Percentiles rank a stretch among this genome's conserved stretches.
phyloP scores from a whole-genome alignment of 2,329 filamentous ascomycete genomes.

The Torrubiella hemipterigena region DNA sequence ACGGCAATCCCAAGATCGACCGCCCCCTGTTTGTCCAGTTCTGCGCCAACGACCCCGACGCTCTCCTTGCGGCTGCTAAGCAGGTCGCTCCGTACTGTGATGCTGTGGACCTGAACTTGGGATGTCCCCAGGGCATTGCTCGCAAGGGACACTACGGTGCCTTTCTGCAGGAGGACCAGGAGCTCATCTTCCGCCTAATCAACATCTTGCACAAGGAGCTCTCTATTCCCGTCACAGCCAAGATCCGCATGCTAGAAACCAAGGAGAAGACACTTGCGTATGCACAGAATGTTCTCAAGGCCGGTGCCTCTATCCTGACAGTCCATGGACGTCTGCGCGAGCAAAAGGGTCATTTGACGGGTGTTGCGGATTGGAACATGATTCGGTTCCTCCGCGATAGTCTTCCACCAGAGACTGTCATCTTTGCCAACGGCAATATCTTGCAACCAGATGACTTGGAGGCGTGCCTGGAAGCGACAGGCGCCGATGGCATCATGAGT shows the following conservation, averaged over 20 bases:
- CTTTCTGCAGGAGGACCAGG: slow-evolving; percentile 88
- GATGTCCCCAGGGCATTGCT: slow-evolving; percentile 93
- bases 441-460: slow-evolving; percentile 69
- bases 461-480: slow-evolving; percentile 67
- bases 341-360: slow-evolving; percentile 93
- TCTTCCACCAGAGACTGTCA: slow-evolving; percentile 74
- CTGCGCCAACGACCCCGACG: slow-evolving; percentile 78
- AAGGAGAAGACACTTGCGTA: slow-evolving; percentile 80
- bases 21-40: slow-evolving; percentile 93
- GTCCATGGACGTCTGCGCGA: slow-evolving; percentile 82
- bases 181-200: slow-evolving; percentile 71
- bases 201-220: slow-evolving; percentile 70
- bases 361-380: slow-evolving; percentile 82
- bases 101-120: slow-evolving; percentile 88
- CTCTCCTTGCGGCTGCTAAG: slow-evolving; percentile 66
- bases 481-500: slow-evolving; percentile 88
- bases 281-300: slow-evolving; percentile 72
- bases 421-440: slow-evolving; percentile 96
- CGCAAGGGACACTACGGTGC: slow-evolving; percentile 83
- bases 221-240: slow-evolving; percentile 79
- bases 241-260: slow-evolving; percentile 83
- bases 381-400: slow-evolving; percentile 74
- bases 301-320: slow-evolving; percentile 85
- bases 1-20: slow-evolving; percentile 77
- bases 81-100: slow-evolving; percentile 81